Evolutionary conservation across 306 rosid species (phyloP).

Genomic region (Dryas drummondii): DNA sequence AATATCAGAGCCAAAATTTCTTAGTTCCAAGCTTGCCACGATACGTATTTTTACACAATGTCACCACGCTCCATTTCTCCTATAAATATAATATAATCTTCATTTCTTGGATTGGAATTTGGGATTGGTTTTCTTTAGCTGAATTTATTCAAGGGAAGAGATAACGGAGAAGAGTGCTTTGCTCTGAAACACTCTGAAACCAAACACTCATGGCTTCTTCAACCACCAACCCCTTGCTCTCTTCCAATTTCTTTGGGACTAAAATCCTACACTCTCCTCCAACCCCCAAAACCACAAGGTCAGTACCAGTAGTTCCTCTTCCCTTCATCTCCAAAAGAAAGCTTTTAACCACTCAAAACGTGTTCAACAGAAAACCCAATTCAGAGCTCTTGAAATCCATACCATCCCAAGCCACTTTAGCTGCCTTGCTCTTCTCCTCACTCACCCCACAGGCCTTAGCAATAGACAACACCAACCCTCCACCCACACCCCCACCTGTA

Average conservation of each 20-base stretch:
- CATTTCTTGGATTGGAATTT: background rate
- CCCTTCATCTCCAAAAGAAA: constrained; percentile 38
- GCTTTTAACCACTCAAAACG: constrained; percentile 30
- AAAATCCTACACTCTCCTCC: constrained; percentile 55
- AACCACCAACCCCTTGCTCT: constrained; percentile 52
- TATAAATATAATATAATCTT: background rate
- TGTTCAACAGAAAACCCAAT: constrained; percentile 21
- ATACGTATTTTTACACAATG: background rate
- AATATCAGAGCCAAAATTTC: background rate
- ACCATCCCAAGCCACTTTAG: constrained; percentile 58
- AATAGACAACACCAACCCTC: constrained; percentile 30
- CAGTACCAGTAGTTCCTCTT: constrained; percentile 16
- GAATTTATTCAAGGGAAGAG: background rate
- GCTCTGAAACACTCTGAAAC: background rate
- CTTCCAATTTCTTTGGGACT: constrained; percentile 58
- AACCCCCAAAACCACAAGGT: constrained; percentile 68
- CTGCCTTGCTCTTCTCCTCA: constrained; percentile 68
- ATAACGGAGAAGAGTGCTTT: background rate
- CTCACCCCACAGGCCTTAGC: constrained; percentile 66
- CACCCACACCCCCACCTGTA: constrained; percentile 43
- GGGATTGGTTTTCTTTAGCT: background rate
- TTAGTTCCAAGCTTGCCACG: constrained; percentile 2
- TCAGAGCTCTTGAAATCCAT: constrained; percentile 41
- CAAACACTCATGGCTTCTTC: constrained; percentile 63
- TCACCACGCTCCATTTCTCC: background rate